phyloP scores from a whole-genome alignment of 768 basidiomycete species.

The Favolaschia claudopus region DNA sequence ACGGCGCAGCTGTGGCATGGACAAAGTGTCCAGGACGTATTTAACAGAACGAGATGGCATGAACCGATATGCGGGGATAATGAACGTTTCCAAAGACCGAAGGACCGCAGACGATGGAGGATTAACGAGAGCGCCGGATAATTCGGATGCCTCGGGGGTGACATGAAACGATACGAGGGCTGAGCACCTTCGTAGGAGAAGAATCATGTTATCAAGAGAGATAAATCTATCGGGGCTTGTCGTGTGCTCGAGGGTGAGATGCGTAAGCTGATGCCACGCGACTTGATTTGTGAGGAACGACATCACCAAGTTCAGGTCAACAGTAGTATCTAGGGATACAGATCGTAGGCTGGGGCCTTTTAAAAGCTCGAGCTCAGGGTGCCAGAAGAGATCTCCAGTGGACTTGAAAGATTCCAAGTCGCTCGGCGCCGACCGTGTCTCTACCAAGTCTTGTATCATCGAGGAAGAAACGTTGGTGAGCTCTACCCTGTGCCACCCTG shows the following conservation, averaged over 20 bases:
- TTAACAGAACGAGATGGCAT: not conserved
- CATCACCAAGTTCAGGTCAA: not conserved
- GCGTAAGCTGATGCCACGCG: not conserved
- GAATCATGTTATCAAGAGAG: not conserved
- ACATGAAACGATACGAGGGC: not conserved
- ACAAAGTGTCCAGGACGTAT: not conserved
- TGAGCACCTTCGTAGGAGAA: not conserved
- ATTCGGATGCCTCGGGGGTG: too few species aligned
- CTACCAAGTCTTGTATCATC: not conserved
- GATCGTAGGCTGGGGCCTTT: not conserved
- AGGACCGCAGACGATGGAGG: too few species aligned
- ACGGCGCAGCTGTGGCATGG: not conserved
- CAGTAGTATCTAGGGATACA: not conserved
- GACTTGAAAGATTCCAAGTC: not conserved
- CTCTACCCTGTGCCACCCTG: too few species aligned
- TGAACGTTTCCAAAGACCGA: not conserved
- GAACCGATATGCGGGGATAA: not conserved
- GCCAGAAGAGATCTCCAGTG: not conserved
- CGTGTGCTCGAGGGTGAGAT: not conserved
- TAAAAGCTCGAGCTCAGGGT: not conserved
- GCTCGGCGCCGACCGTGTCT: not conserved
- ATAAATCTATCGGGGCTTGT: not conserved
- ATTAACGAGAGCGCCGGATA: too few species aligned
- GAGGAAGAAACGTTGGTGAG: not conserved
- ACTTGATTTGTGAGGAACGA: not conserved